Percentiles rank a stretch among this genome's conserved stretches.
Evolutionary conservation across 2,329 filamentous ascomycete genomes (phyloP).

Genomic region (Leptodontidium sp.): DNA sequence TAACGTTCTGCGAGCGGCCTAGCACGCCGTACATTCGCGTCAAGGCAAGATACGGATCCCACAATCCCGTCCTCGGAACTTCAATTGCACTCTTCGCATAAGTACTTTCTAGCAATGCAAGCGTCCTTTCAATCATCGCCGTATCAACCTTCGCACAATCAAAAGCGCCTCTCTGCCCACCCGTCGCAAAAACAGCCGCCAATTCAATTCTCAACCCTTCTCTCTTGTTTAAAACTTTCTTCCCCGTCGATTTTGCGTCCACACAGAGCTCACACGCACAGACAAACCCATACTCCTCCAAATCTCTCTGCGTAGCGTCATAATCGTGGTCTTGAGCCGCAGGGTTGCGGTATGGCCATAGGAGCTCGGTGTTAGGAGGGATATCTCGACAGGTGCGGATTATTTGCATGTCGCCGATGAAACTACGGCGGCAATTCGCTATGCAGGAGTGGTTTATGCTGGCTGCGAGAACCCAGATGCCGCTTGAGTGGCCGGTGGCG

Average conservation of each 20-base stretch:
- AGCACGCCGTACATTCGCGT: slow-evolving; percentile 21
- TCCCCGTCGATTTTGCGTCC: slow-evolving; percentile 18
- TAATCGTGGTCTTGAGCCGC: slow-evolving; percentile 21
- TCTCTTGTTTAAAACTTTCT: slow-evolving; percentile 20
- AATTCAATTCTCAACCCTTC: slow-evolving; percentile 22
- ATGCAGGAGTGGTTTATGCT: slow-evolving; percentile 38
- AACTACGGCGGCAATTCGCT: slow-evolving; percentile 33
- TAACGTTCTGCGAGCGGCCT: neutral
- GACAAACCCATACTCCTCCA: slow-evolving; percentile 28
- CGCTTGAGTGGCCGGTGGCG: slow-evolving; percentile 28
- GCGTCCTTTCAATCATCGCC: slow-evolving; percentile 19
- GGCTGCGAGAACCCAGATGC: slow-evolving; percentile 33
- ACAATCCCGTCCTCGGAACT: slow-evolving; percentile 27
- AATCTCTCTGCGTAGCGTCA: slow-evolving; percentile 19
- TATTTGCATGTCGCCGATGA: slow-evolving; percentile 35
- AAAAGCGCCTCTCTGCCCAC: slow-evolving; percentile 3
- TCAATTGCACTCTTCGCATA: slow-evolving; percentile 10
- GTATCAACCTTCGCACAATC: slow-evolving; percentile 19
- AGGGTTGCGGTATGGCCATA: slow-evolving; percentile 26
- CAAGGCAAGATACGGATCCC: slow-evolving; percentile 27
- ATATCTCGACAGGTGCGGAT: slow-evolving; percentile 31
- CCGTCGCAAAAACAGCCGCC: slow-evolving; percentile 19
- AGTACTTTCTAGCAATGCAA: slow-evolving; percentile 24
- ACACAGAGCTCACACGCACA: slow-evolving; percentile 30
- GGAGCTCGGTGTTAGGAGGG: slow-evolving; percentile 30